Conservation (phyloP, 1,284 basidiomycete species). For the Heterobasidion annosum region DNA sequence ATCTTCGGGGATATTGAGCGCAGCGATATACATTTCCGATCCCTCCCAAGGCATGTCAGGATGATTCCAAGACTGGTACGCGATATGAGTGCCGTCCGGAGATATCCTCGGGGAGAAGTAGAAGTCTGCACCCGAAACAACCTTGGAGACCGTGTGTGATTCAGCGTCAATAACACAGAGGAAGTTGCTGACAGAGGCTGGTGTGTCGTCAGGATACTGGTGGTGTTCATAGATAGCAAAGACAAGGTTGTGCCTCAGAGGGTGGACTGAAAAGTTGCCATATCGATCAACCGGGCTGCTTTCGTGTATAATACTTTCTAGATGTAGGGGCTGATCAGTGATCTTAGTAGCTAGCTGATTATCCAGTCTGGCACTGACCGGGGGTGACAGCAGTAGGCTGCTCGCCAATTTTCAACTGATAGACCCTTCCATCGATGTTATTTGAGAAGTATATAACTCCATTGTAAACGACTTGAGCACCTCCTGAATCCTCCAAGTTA, state of each 20-base stretch:
- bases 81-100: conserved; percentile 54
- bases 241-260: conserved; percentile 34
- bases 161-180: conserved; percentile 47
- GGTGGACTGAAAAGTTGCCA: conserved; percentile 43
- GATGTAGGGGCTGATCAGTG: not conserved
- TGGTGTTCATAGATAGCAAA: conserved; percentile 63
- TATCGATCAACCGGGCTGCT: conserved; percentile 35
- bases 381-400: conserved; percentile 51
- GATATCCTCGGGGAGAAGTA: conserved; percentile 58
- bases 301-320: conserved; percentile 27
- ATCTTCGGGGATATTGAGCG: conserved; percentile 18
- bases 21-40: conserved; percentile 48
- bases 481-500: conserved; percentile 14
- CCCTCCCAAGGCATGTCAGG: conserved; percentile 84
- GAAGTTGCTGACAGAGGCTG: conserved; percentile 44
- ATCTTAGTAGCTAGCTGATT: too few species aligned
- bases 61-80: conserved; percentile 68
- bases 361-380: conserved; percentile 26
- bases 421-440: conserved; percentile 40
- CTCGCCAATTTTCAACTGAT: conserved; percentile 25
- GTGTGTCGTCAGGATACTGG: conserved; percentile 36
- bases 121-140: conserved; percentile 58
- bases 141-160: conserved; percentile 28
- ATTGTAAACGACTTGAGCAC: conserved; percentile 38
- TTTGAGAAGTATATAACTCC: conserved; percentile 50